Conservation (phyloP, 306 rosid species). For the Dalbergia cochinchinensis region DNA sequence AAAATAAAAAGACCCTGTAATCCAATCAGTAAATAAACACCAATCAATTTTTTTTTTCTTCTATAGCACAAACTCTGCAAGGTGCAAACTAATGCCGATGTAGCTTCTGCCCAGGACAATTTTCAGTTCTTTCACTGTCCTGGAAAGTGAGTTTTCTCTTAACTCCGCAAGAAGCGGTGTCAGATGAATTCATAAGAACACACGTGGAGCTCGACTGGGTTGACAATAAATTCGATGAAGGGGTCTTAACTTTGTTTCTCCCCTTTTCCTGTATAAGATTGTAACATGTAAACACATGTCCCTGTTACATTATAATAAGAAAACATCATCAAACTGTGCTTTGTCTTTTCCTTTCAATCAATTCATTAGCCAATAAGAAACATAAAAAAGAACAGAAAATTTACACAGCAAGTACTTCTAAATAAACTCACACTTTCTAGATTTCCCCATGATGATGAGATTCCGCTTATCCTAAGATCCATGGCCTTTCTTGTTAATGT, state of each 20-base stretch:
- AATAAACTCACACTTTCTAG: conserved; percentile 70
- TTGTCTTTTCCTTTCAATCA: conserved; percentile 8
- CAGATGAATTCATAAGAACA: conserved; percentile 59
- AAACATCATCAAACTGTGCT: conserved; percentile 30
- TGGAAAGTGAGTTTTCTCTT: conserved; percentile 82
- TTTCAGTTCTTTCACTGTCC: conserved; percentile 45
- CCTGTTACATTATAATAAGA: conserved; percentile 64
- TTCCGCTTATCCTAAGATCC: conserved; percentile 59
- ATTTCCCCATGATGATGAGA: conserved; percentile 67
- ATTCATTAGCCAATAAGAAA: conserved; percentile 4
- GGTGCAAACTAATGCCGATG: conserved; percentile 55
- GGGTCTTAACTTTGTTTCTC: conserved; percentile 61
- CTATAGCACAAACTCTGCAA: conserved; percentile 45
- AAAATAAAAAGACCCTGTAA: conserved; percentile 54
- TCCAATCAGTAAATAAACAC: conserved; percentile 62
- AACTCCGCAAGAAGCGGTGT: conserved; percentile 54
- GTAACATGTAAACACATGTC: conserved; percentile 66
- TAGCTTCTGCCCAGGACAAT: conserved; percentile 56
- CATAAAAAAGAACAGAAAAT: conserved; percentile 5
- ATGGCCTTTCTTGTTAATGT: conserved; percentile 60
- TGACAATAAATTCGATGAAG: conserved; percentile 58
- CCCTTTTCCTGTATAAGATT: conserved; percentile 65
- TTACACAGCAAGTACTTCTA: not conserved
- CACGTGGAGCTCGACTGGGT: conserved; percentile 50
- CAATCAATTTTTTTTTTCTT: conserved; percentile 39